Evolutionary conservation across 441 rosid species (phyloP), one percentile per base, ranked within the genome.

Genomic region (Heliophila coronopifolia): DNA sequence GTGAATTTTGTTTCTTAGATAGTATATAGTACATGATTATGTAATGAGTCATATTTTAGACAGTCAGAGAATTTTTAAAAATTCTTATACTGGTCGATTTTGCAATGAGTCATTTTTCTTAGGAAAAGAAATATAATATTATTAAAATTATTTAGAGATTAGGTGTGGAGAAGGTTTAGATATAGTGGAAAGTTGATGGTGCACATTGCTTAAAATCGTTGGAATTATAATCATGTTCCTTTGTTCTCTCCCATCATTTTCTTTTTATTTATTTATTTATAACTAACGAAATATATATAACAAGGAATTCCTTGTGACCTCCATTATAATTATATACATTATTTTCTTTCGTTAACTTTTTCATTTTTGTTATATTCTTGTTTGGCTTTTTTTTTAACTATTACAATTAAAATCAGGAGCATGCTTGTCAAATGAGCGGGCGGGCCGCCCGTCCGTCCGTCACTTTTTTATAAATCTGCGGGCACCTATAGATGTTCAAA

Each of bases 221-320:
- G 63, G n/a, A n/a, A n/a, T n/a, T n/a, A n/a, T n/a, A 48, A 14
- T 39, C 68, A 47, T 54, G 63, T 63, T 63, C 39, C 16, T 26
- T 56, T 63, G 33, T 63, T 54, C 22, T 53, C 17, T 1, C 16
- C 53, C 7, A n/a, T n/a, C 13, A 18, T 9, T n/a, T n/a, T n/a
- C n/a, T 39, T 38, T 14, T 0, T 28, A 9, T 18, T 1, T 12
- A 12, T 60, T 9, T 10, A 32, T 30, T 8, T 48, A 18, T 40
- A 32, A 19, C 11, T 10, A 28, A 4, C 22, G 13, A 45, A 14
- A 17, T 3, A 38, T 30, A 4, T 5, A 52, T 1, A 35, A 5
- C 1, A 6, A 9, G 9, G 19, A 35, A 35, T n/a, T n/a, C n/a
- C n/a, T n/a, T 56, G 54, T 36, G 35, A 24, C 49, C 50, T 43